phyloP scores from a whole-genome alignment of 2,329 filamentous ascomycete species.

The Domatiomyces catenatus region DNA sequence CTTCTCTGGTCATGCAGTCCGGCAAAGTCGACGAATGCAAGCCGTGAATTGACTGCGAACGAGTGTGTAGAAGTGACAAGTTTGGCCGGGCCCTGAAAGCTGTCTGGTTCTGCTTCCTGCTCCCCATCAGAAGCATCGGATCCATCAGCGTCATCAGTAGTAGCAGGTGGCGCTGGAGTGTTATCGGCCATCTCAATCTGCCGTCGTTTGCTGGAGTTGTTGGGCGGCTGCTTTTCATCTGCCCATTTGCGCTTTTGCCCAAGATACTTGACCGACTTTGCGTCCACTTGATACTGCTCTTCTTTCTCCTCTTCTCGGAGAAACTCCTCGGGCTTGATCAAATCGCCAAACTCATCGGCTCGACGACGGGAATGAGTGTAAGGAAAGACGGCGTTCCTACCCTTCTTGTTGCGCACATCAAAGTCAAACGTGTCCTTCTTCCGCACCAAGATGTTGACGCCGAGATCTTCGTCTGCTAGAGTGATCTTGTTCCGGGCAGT shows the following conservation, averaged over 20 bases:
- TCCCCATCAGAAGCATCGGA: slow-evolving; percentile 43
- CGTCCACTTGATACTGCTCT: slow-evolving; percentile 45
- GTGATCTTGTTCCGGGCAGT: slow-evolving; percentile 72
- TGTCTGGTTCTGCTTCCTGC: slow-evolving; percentile 29
- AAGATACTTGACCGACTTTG: slow-evolving; percentile 43
- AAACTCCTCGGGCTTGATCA: slow-evolving; percentile 88
- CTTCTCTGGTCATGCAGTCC: slow-evolving; percentile 88
- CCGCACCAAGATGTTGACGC: slow-evolving; percentile 77
- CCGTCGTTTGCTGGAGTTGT: slow-evolving; percentile 23
- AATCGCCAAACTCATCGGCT: slow-evolving; percentile 80
- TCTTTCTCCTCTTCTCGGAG: slow-evolving; percentile 84
- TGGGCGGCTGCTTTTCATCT: slow-evolving; percentile 37
- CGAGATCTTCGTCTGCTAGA: slow-evolving; percentile 75
- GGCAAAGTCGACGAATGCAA: slow-evolving; percentile 82
- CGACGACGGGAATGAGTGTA: slow-evolving; percentile 65
- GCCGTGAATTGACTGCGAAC: slow-evolving; percentile 54
- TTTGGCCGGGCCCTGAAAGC: slow-evolving; percentile 56
- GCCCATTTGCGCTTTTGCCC: slow-evolving; percentile 95
- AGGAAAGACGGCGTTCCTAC: slow-evolving; percentile 83
- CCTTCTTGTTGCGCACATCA: slow-evolving; percentile 79
- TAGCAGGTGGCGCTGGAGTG: slow-evolving; percentile 22
- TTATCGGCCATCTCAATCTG: slow-evolving; percentile 2
- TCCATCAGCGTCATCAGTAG: slow-evolving; percentile 38
- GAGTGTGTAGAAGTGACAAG: slow-evolving; percentile 48
- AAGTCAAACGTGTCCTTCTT: slow-evolving; percentile 87